Conservation (phyloP, 176 grass and related monocot genomes). For the Cocos nucifera region DNA sequence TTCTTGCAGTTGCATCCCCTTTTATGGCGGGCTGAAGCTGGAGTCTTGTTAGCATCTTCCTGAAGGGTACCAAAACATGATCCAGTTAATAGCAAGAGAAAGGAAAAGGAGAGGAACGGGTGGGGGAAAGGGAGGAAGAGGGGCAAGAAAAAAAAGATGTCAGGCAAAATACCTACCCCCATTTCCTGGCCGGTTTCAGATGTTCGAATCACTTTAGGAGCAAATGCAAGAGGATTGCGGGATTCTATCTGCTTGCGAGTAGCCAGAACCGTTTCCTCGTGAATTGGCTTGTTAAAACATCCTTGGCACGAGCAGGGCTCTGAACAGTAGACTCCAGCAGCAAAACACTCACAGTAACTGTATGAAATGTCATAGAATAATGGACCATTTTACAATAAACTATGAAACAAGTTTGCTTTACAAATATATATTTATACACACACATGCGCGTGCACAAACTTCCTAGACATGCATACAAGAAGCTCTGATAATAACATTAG, state of each 20-base stretch:
- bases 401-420: background rate
- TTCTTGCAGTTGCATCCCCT: slow-evolving; percentile 99
- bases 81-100: background rate
- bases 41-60: slow-evolving; percentile 87
- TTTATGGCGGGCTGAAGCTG: slow-evolving; percentile 94
- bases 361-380: slow-evolving; percentile 7
- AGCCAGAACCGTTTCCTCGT: slow-evolving; percentile 92
- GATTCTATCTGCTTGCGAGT: slow-evolving; percentile 97
- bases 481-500: too few species aligned
- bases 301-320: slow-evolving; percentile 94
- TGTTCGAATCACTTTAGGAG: slow-evolving; percentile 83
- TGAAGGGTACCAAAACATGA: slow-evolving; percentile 24
- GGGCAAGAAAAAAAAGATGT: background rate
- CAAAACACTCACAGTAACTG: slow-evolving; percentile 99
- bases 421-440: background rate
- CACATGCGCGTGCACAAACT: too few species aligned
- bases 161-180: slow-evolving; percentile 33
- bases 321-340: slow-evolving; percentile 96
- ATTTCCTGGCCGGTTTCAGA: slow-evolving; percentile 56
- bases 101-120: background rate
- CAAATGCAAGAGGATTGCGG: slow-evolving; percentile 94
- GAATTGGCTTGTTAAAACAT: slow-evolving; percentile 93
- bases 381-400: too few species aligned
- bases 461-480: too few species aligned
- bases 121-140: too few species aligned